phyloP scores from a whole-genome alignment of 495 filamentous ascomycete species.

The Annulohypoxylon stygium region DNA sequence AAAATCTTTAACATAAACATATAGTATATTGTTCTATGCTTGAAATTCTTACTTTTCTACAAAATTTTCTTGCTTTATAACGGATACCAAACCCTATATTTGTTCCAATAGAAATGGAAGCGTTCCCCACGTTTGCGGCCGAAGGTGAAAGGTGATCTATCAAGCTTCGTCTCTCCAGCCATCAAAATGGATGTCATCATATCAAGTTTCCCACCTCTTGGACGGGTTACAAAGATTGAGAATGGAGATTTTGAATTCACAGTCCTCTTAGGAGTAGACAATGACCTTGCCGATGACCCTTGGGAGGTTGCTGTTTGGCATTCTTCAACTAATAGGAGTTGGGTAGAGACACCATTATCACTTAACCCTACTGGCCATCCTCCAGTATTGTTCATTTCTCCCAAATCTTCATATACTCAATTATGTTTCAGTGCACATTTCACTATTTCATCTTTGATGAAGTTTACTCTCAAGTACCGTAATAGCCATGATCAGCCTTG shows the following conservation, averaged over 20 bases:
- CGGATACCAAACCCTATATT: neutral
- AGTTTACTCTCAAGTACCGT: slow-evolving; percentile 84
- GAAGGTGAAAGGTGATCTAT: slow-evolving; percentile 28
- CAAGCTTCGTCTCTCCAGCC: neutral
- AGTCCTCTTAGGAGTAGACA: slow-evolving; percentile 78
- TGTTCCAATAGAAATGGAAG: slow-evolving; percentile 17
- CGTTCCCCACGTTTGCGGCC: slow-evolving; percentile 18
- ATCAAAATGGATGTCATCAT: slow-evolving; percentile 49
- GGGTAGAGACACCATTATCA: slow-evolving; percentile 62
- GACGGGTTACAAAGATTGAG: slow-evolving; percentile 73
- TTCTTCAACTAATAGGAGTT: slow-evolving; percentile 65
- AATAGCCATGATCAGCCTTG: slow-evolving; percentile 66
- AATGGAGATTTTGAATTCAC: slow-evolving; percentile 68
- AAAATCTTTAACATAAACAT: neutral
- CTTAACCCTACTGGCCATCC: slow-evolving; percentile 55
- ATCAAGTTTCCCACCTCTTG: slow-evolving; percentile 73
- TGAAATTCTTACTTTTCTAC: neutral
- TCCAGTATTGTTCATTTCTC: slow-evolving; percentile 55
- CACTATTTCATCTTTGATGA: slow-evolving; percentile 58
- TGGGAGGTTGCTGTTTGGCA: slow-evolving; percentile 88
- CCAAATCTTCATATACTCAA: slow-evolving; percentile 49
- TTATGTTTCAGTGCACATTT: slow-evolving; percentile 62
- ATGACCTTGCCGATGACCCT: slow-evolving; percentile 63
- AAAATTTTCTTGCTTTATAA: neutral
- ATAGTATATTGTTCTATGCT: neutral